Percentiles rank a stretch among this genome's conserved stretches.
Conservation (phyloP, 768 basidiomycete species). For the Lactarius evosmus region DNA sequence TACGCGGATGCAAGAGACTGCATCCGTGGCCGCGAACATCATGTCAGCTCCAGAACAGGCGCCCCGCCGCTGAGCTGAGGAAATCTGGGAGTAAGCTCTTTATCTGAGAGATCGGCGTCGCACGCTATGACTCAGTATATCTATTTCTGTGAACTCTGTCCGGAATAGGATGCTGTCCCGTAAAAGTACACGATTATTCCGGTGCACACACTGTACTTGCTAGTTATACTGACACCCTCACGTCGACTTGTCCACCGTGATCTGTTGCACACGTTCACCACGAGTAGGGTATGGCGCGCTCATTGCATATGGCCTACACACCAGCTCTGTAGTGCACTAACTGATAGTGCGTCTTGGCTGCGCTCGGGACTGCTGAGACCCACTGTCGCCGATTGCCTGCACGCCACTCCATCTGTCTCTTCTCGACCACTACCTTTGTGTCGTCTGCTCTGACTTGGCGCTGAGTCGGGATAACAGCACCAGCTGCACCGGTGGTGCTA, state of each 20-base stretch:
- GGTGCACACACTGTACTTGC: background rate
- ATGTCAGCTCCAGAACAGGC: conserved; percentile 21
- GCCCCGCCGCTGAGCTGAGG: conserved; percentile 19
- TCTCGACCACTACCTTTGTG: conserved; percentile 53
- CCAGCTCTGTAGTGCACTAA: background rate
- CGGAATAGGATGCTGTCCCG: background rate
- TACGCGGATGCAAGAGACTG: conserved; percentile 22
- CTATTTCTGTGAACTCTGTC: background rate
- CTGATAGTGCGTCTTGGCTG: conserved; percentile 16
- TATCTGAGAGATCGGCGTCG: background rate
- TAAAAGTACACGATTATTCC: conserved; percentile 5
- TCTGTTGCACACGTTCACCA: background rate
- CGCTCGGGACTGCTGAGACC: conserved; percentile 27
- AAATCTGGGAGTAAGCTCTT: conserved; percentile 2
- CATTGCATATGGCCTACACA: conserved; percentile 12
- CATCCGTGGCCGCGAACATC: conserved; percentile 22
- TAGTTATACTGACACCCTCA: conserved; percentile 6
- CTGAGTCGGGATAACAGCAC: conserved; percentile 35
- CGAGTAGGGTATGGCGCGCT: conserved; percentile 6
- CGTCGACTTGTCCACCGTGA: conserved; percentile 14
- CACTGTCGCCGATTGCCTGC: conserved; percentile 46
- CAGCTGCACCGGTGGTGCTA: conserved; percentile 3
- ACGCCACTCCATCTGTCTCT: conserved; percentile 56
- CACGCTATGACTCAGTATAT: background rate
- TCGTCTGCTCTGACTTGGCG: conserved; percentile 37